Base-by-base conservation (phyloP, 306 rosid genomes). In the Rosa chinensis region DNA sequence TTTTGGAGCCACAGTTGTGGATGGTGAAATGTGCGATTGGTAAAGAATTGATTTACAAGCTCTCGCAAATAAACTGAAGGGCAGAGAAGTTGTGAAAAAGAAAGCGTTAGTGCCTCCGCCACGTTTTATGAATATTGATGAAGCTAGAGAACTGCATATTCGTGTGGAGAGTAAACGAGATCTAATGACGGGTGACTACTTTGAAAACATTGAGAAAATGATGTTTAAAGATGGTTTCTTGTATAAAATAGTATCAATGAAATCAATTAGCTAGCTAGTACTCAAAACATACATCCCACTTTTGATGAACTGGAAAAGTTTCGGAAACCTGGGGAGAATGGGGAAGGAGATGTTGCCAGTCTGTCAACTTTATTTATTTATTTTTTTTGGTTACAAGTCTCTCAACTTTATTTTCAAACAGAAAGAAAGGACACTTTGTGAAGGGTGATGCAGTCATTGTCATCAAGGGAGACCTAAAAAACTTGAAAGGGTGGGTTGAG, bases 31-130 rank as follows among this genome's bases (percentile, higher is more conserved):
- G 99, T 81, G 92, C 92, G 28, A 25, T 25, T 25, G 88, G 99
- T 93, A 96, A 10, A 89, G 99, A 85, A 87, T 96, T 82, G 99
- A 93, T 85, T 78, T 96, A 45, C 99, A 96, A 86, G 98, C 94
- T 59, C 92, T 96, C 73, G 98, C 99, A 77, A 91, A 81, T 83
- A 96, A 96, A 87, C 79, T 96, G 99, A 97, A 96, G 86, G 96
- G 97, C 77, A 90, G 94, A 85, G 99, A 96, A 86, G 94, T 88
- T 83, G 91, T 72, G 74, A 96, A 89, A 78, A 94, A 92, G 89
- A 96, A 96, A 82, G 98, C 98, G 45, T 96, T 93, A 88, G 92
- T 90, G 81, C 99, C 99, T 82, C 99, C 99, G 39, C 98, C 99
- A 42, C 97, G 99, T n/a, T 93, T 93, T 83, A 82, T 96, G 88